Base-by-base conservation (phyloP, 1,284 basidiomycete genomes). In the Puccinia triticina region DNA sequence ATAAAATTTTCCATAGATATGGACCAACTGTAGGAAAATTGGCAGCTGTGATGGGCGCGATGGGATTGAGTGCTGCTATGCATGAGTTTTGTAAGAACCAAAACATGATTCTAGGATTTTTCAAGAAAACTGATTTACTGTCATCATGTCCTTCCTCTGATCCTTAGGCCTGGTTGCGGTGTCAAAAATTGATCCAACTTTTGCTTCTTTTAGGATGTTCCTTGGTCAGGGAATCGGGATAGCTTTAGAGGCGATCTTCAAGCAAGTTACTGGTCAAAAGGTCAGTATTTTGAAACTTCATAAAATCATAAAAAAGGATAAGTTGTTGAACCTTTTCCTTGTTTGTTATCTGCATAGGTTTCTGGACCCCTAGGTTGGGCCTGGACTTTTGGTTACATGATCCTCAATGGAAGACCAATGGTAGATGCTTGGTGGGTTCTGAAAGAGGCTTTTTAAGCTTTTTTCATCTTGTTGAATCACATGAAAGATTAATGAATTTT, bases 1-100 rank as follows among this genome's bases (percentile, higher is more conserved):
- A 81, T 40, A 43, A 40, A 48, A 50, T 82, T 1, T 75, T 76
- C 48, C 26, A 69, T 26, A 59, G 57, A 21, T 69, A 66, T 69
- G 80, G 80, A 43, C 32, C 29, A 16, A 73, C 55, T n/a, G n/a
- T 43, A 2, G 46, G 57, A 34, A 66, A 53, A 53, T 32, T 75
- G 26, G 72, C 73, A 12, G 72, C 71, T 16, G 50, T 67, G 10
- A 74, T 82, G 29, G 80, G 80, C 0, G 80, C 80, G 2, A 82
- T 82, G 80, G 57, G 59, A 11, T 66, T 81, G 12, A 81, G 79
- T 40, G 79, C 67, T 40, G 67, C 57, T 23, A 72, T 81, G 57
- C 79, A 81, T 66, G 79, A 81, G 46, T 81, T 81, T 37, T 71
- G 79, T 81, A 46, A 37, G 74, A 59, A 43, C 16, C 34, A n/a